phyloP scores from a whole-genome alignment of 2,329 filamentous ascomycete species.

The Akanthomyces dipterigenus region DNA sequence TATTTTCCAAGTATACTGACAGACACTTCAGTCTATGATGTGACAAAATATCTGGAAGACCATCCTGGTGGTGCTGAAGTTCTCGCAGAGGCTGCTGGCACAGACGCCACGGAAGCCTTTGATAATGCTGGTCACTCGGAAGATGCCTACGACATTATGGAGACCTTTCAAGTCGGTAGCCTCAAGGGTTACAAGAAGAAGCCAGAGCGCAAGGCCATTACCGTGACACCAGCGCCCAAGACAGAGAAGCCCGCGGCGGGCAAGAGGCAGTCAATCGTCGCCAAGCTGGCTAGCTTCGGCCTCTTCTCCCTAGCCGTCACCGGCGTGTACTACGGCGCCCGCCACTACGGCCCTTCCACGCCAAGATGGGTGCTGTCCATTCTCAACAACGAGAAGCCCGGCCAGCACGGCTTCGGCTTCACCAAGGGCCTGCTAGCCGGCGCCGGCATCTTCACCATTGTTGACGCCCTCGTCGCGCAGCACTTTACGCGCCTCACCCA shows the following conservation, averaged over 20 bases:
- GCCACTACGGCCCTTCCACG: constrained; percentile 8
- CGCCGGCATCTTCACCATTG: constrained; percentile 25
- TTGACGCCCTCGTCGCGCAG: constrained; percentile 23
- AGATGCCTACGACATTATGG: constrained; percentile 39
- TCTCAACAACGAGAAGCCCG: constrained; percentile 8
- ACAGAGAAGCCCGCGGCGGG: neutral
- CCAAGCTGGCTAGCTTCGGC: constrained; percentile 16
- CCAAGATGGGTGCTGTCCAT: constrained; percentile 5
- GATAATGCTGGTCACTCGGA: constrained; percentile 81
- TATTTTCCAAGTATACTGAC: neutral
- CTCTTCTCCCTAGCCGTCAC: constrained; percentile 17
- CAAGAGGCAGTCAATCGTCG: neutral
- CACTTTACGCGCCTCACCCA: constrained; percentile 26
- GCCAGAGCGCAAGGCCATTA: neutral
- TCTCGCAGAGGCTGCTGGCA: constrained; percentile 68
- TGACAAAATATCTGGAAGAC: constrained; percentile 50
- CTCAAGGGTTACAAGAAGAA: constrained; percentile 25
- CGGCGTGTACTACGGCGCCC: constrained; percentile 17
- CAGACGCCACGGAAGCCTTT: constrained; percentile 72
- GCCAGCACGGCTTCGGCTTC: constrained; percentile 25
- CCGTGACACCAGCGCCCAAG: neutral
- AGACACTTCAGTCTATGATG: constrained; percentile 40
- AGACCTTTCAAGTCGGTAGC: constrained; percentile 29
- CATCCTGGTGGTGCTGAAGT: constrained; percentile 72
- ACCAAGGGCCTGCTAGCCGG: constrained; percentile 32